Evolutionary conservation across 2,329 filamentous ascomycete species (phyloP), one percentile per base, ranked within the genome.

Genomic region (Diaporthe ampelina): DNA sequence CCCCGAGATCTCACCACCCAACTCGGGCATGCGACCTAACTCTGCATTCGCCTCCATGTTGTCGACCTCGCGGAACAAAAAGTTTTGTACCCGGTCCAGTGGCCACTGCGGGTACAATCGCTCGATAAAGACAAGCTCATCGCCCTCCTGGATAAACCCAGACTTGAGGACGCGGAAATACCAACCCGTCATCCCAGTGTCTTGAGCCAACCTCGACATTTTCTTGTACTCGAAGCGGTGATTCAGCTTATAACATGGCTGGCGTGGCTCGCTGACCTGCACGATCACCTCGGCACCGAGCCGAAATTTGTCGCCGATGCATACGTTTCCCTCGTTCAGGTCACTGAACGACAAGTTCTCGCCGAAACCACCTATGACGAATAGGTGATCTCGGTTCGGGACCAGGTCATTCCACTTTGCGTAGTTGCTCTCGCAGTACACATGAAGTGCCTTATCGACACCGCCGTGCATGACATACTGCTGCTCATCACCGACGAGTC

Each of bases 41-140:
- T 65, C 59, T 26, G 37, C 59, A 7, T 45, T 65, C 4, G 19
- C 59, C 11, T 26, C 59, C 15, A 45, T 50, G 37, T 65, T 65
- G 45, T 65, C 59, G 24, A 43, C 37, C 24, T 65, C 59, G 45
- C 45, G 59, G 4, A 45, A 45, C 37, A 65, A 15, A 13, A 45
- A 65, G 4, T 65, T 19, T 29, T 65, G 59, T 9, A 82, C 59
- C 7, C 59, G 37, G 45, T 43, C 4, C 29, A 65, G 45, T 21
- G 59, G 35, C 59, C 59, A 65, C n/a, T 65, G 59, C 9, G 59
- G 59, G 59, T 65, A 50, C 37, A 45, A 17, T 8, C 59, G 59
- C 45, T 65, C 21, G 19, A 65, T 8, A 13, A 65, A 50, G 37
- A 45, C 59, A n/a, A 65, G 37, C 24, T 65, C 59, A n/a, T 65